phyloP scores from a whole-genome alignment of 345 rosid species.

The Citrus inodora region DNA sequence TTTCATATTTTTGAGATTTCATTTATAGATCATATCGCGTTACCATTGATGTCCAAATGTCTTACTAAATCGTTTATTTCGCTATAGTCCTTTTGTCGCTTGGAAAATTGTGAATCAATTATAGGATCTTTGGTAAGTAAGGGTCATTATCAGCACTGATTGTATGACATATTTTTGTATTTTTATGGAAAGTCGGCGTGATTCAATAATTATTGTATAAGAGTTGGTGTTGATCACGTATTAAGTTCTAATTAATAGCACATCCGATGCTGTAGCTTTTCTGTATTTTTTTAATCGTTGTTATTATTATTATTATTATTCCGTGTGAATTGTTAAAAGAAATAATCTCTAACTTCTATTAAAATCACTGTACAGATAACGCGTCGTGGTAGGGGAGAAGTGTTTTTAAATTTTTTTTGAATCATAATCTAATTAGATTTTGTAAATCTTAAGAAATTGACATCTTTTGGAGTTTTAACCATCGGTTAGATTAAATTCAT shows the following conservation, averaged over 20 bases:
- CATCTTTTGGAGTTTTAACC: too few species aligned
- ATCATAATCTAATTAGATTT: neutral
- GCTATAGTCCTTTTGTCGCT: neutral
- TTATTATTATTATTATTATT: too few species aligned
- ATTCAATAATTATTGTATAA: too few species aligned
- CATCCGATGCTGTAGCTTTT: too few species aligned
- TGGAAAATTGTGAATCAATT: neutral
- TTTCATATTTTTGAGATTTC: too few species aligned
- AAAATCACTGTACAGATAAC: too few species aligned
- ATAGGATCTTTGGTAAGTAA: neutral
- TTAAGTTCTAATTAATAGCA: neutral
- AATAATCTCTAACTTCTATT: too few species aligned
- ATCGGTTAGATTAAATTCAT: too few species aligned
- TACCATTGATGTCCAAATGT: neutral
- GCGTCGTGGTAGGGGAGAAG: too few species aligned
- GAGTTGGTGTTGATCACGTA: neutral
- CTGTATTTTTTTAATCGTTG: too few species aligned
- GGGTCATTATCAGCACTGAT: neutral
- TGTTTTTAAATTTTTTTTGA: too few species aligned
- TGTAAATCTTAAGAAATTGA: neutral
- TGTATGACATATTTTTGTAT: neutral
- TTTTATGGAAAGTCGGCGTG: neutral
- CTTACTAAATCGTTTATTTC: neutral
- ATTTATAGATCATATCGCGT: neutral
- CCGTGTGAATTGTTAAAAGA: too few species aligned